Percentiles rank a stretch among this genome's conserved stretches.
These are phyloP conservation scores for Tolypocladium inflatum DNA, from an alignment of 2,329 filamentous ascomycete species.

Conservation along the genomic window DNA sequence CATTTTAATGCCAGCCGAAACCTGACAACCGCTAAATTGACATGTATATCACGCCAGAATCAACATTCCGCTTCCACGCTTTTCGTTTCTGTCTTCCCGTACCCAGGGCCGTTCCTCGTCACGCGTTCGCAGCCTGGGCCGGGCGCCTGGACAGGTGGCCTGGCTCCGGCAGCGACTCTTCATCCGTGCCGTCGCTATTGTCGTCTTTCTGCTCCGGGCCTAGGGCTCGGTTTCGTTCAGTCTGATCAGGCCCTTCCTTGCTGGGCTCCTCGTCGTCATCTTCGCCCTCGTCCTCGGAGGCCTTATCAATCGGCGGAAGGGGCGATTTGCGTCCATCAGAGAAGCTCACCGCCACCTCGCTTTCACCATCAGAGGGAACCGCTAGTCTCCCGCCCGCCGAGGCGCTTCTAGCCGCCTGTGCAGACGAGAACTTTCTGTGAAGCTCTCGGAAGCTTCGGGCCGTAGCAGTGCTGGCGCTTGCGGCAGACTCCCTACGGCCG, in stretches of 20 bases:
- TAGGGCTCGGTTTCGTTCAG: neutral
- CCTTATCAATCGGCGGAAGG: constrained; percentile 38
- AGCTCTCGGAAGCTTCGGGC: constrained; percentile 55
- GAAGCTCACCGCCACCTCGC: constrained; percentile 49
- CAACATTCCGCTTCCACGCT: constrained; percentile 4
- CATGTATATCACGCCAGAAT: neutral
- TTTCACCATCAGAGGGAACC: constrained; percentile 48
- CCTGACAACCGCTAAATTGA: neutral
- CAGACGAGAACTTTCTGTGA: constrained; percentile 49
- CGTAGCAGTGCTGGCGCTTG: constrained; percentile 58
- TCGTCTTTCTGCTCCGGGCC: constrained; percentile 5
- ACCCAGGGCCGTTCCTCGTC: constrained; percentile 3
- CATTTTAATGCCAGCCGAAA: neutral
- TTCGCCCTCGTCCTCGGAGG: constrained; percentile 1
- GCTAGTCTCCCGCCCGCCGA: constrained; percentile 31
- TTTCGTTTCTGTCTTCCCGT: neutral
- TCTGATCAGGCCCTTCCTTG: neutral
- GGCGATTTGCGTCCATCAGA: constrained; percentile 50
- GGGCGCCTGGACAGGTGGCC: constrained; percentile 19
- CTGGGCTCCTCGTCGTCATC: constrained; percentile 12
- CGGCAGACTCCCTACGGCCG: constrained; percentile 49
- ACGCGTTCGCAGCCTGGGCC: constrained; percentile 23
- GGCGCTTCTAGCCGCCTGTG: constrained; percentile 34
- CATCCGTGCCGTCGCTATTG: constrained; percentile 16
- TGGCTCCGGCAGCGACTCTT: constrained; percentile 17